phyloP scores from a whole-genome alignment of 116 monocot genomes.

The Dioscorea cayenensis region DNA sequence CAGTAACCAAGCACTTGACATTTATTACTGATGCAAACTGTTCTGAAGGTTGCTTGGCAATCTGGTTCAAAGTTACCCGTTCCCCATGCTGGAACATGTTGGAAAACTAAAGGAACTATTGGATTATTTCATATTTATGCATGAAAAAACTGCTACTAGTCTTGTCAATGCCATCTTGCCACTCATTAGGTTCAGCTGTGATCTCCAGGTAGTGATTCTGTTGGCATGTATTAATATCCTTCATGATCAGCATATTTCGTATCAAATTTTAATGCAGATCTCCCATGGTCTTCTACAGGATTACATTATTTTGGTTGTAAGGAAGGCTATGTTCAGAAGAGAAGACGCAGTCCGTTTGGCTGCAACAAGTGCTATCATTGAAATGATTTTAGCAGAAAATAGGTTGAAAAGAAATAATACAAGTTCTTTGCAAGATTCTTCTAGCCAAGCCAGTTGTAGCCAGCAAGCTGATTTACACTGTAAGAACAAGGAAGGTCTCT shows the following conservation, averaged over 20 bases:
- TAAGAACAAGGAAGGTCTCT: conserved; percentile 35
- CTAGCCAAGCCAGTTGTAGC: conserved; percentile 96
- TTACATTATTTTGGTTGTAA: conserved; percentile 76
- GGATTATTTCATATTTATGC: conserved; percentile 88
- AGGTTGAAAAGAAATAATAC: conserved; percentile 38
- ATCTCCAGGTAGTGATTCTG: conserved; percentile 50
- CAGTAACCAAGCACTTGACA: background rate
- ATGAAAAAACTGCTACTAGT: conserved; percentile 47
- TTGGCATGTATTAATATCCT: background rate
- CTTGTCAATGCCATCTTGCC: conserved; percentile 57
- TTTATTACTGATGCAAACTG: background rate
- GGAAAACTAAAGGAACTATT: conserved; percentile 78
- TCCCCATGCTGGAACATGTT: conserved; percentile 71
- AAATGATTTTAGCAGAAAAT: conserved; percentile 56
- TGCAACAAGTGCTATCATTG: conserved; percentile 53
- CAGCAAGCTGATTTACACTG: conserved; percentile 53
- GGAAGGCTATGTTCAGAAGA: conserved; percentile 88
- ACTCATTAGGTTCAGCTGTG: conserved; percentile 65
- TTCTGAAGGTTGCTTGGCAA: conserved; percentile 55
- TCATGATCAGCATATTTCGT: background rate
- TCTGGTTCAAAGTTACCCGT: conserved; percentile 55
- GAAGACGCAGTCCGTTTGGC: conserved; percentile 72
- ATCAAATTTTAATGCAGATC: background rate
- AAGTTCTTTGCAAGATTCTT: conserved; percentile 64
- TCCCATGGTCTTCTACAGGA: conserved; percentile 36